phyloP scores from a whole-genome alignment of 371 early-diverging fungal genomes.

The Haplosporangium sp. region DNA sequence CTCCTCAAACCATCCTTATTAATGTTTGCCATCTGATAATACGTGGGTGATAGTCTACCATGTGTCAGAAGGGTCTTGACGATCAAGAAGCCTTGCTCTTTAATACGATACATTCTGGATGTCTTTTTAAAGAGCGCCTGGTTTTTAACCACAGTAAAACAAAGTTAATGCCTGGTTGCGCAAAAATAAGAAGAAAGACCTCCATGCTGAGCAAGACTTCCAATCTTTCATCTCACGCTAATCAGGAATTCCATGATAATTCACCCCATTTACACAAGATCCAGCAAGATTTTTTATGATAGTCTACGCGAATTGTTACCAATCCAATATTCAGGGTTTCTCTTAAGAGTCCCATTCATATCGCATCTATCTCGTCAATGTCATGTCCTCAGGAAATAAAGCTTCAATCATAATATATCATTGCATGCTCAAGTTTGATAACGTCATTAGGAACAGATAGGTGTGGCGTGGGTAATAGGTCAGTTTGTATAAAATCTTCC shows the following conservation, averaged over 20 bases:
- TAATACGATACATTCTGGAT: conserved; percentile 86
- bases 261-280: conserved; percentile 84
- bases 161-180: background rate
- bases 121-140: conserved; percentile 92
- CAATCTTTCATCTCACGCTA: conserved; percentile 84
- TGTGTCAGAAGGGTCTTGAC: conserved; percentile 96
- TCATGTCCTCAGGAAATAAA: conserved; percentile 77
- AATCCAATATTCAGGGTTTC: conserved; percentile 89
- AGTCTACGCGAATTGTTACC: conserved; percentile 85
- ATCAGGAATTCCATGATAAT: conserved; percentile 95
- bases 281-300: conserved; percentile 93
- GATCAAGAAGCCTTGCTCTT: conserved; percentile 90
- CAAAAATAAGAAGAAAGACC: conserved; percentile 43
- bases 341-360: conserved; percentile 87
- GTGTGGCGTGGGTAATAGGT: conserved; percentile 88
- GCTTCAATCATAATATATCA: conserved; percentile 77
- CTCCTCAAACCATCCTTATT: conserved; percentile 99
- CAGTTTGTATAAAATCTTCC: conserved; percentile 79
- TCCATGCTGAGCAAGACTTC: conserved; percentile 90
- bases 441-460: conserved; percentile 84
- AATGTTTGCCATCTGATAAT: conserved; percentile 93
- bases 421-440: conserved; percentile 86
- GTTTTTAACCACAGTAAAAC: conserved; percentile 74
- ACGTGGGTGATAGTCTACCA: conserved; percentile 95
- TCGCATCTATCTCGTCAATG: conserved; percentile 64